Conservation (phyloP, 129 eudicot genomes). For the Chrysanthemum makinoi region DNA sequence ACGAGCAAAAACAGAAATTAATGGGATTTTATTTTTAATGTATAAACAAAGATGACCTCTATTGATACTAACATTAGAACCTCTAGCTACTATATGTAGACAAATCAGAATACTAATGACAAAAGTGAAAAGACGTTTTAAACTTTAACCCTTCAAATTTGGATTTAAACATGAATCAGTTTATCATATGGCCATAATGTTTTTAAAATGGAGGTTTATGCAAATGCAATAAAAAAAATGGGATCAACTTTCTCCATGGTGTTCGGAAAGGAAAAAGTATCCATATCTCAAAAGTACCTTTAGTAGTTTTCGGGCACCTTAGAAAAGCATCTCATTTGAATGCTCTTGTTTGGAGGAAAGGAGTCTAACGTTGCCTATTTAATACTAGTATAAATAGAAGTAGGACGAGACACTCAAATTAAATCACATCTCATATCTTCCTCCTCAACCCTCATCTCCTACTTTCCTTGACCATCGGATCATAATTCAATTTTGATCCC, state of each 20-base stretch:
- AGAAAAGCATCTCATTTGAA: conserved; percentile 44
- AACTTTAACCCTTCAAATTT: not conserved
- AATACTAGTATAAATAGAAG: conserved; percentile 48
- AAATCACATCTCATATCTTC: conserved; percentile 38
- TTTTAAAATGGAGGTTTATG: conserved; percentile 17
- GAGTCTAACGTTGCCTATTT: conserved; percentile 30
- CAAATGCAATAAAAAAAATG: conserved; percentile 12
- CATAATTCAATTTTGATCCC: conserved; percentile 24
- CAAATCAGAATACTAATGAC: not conserved
- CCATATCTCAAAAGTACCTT: conserved; percentile 48
- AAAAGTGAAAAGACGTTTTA: not conserved
- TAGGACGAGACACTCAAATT: conserved; percentile 27
- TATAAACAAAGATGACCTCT: no score
- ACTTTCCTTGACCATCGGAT: conserved; percentile 26
- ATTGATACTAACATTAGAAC: not conserved
- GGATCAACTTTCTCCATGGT: conserved; percentile 36
- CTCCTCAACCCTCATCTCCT: conserved; percentile 23
- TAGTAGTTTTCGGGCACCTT: conserved; percentile 52
- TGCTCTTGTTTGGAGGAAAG: conserved; percentile 39
- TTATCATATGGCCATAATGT: conserved; percentile 19
- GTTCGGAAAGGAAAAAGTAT: conserved; percentile 43
- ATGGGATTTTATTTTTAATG: not conserved
- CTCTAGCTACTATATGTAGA: not conserved
- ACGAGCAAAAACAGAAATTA: not conserved
- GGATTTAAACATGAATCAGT: not conserved